Percentiles rank a stretch among this genome's conserved stretches.
Evolutionary conservation across 371 early-diverging fungal genomes (phyloP).

Genomic region (Entomophthora muscae): DNA sequence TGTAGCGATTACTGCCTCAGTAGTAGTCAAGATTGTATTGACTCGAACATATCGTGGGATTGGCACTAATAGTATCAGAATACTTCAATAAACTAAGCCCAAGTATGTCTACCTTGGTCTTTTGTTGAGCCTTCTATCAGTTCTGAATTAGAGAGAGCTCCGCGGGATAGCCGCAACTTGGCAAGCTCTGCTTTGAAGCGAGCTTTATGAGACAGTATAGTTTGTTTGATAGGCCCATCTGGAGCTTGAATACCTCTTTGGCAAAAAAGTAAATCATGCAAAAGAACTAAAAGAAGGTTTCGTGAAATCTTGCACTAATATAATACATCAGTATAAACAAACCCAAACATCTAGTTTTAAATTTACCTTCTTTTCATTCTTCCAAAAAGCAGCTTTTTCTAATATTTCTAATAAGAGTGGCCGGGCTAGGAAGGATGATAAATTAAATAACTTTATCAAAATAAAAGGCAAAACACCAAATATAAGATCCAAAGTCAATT

Average conservation of each 20-base stretch:
- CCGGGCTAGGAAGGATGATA: not conserved
- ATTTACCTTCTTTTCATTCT: slow-evolving; percentile 30
- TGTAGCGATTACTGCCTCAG: slow-evolving; percentile 39
- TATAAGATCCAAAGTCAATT: no score
- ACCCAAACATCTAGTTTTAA: no score
- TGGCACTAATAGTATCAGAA: slow-evolving; percentile 15
- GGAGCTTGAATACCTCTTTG: slow-evolving; percentile 47
- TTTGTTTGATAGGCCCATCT: slow-evolving; percentile 36
- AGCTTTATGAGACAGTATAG: slow-evolving; percentile 42
- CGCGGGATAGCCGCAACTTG: slow-evolving; percentile 44
- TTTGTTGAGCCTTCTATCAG: slow-evolving; percentile 34
- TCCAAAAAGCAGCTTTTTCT: slow-evolving; percentile 24
- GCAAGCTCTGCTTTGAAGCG: slow-evolving; percentile 55
- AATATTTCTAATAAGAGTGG: slow-evolving; percentile 19
- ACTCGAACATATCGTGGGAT: slow-evolving; percentile 62
- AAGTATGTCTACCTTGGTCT: not conserved
- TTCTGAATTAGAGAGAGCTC: slow-evolving; percentile 40
- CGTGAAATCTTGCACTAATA: not conserved
- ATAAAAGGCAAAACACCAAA: no score
- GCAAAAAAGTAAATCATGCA: slow-evolving; percentile 71
- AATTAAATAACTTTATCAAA: no score
- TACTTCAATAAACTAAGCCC: not conserved
- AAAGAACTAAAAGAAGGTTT: slow-evolving; percentile 22
- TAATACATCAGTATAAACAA: no score
- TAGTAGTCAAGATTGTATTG: slow-evolving; percentile 44